A percentile compares a stretch with the other conserved stretches of the same genome.
phyloP scores from a whole-genome alignment of 306 rosid genomes.

The Aeschynomene evenia region DNA sequence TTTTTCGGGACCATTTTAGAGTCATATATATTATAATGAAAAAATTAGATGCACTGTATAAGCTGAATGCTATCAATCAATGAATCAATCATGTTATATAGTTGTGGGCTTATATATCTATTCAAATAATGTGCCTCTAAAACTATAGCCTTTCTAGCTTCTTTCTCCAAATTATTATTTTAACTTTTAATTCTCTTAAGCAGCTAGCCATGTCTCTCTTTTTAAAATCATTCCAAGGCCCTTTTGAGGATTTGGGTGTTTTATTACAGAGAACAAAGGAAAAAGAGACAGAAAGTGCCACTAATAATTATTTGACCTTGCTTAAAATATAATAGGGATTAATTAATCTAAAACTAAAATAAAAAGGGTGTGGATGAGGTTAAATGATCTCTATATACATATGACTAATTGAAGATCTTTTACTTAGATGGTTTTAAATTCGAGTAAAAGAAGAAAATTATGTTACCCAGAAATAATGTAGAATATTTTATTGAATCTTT shows the following conservation, averaged over 20 bases:
- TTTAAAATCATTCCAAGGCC: conserved; percentile 32
- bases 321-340: neutral
- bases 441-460: no score
- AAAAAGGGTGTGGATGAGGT: no score
- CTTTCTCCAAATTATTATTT: conserved; percentile 18
- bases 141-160: conserved; percentile 38
- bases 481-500: no score
- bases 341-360: no score
- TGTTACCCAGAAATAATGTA: no score
- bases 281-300: conserved; percentile 57
- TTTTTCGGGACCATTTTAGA: no score
- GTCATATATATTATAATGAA: neutral
- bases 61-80: conserved; percentile 47
- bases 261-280: conserved; percentile 42
- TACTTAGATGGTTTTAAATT: no score
- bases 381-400: no score
- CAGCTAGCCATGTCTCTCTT: conserved; percentile 23
- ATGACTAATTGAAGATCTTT: no score
- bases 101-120: conserved; percentile 41
- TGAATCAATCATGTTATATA: conserved; percentile 63
- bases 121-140: conserved; percentile 29
- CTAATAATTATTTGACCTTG: conserved; percentile 4
- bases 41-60: conserved; percentile 2
- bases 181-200: conserved; percentile 20
- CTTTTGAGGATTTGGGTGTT: conserved; percentile 72